Evolutionary conservation across 2,329 filamentous ascomycete genomes (phyloP).

Genomic region (Xylariomycetidae sp.): DNA sequence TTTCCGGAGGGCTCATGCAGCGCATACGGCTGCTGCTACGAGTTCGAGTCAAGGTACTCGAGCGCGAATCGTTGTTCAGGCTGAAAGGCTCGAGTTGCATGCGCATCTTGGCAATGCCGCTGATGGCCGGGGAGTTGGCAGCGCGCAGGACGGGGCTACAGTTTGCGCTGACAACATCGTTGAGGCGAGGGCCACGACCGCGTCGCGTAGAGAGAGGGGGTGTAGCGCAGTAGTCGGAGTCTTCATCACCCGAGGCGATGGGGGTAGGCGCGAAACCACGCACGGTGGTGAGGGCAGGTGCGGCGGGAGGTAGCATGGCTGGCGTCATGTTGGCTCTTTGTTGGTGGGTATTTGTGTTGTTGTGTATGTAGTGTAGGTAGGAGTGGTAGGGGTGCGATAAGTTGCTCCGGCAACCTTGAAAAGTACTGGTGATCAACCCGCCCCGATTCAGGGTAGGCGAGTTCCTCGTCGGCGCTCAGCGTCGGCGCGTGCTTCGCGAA

Average conservation of each 20-base stretch:
- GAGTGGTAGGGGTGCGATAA: conserved; percentile 1
- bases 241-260: conserved; percentile 52
- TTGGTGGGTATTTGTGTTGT: conserved; percentile 2
- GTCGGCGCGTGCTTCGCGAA: conserved; percentile 51
- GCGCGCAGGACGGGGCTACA: conserved; percentile 57
- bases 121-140: conserved; percentile 49
- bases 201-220: conserved; percentile 34
- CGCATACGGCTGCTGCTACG: conserved; percentile 52
- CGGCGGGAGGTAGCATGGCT: conserved; percentile 42
- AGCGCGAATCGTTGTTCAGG: conserved; percentile 52
- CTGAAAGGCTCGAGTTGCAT: conserved; percentile 75
- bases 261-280: conserved; percentile 54
- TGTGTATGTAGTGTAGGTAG: conserved; percentile 4
- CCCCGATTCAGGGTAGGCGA: conserved; percentile 35
- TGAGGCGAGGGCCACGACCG: conserved; percentile 36
- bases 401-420: conserved; percentile 6
- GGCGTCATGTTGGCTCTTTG: conserved; percentile 1
- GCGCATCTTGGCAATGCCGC: conserved; percentile 79
- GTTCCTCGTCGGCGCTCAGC: conserved; percentile 56
- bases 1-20: conserved; percentile 47
- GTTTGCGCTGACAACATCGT: conserved; percentile 58
- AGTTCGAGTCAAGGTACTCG: conserved; percentile 51
- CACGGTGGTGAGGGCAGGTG: conserved; percentile 48
- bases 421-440: conserved; percentile 20
- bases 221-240: conserved; percentile 45